Percentiles rank a stretch among this genome's conserved stretches.
Conservation (phyloP, 495 filamentous ascomycete genomes). For the Aspergillus campestris region DNA sequence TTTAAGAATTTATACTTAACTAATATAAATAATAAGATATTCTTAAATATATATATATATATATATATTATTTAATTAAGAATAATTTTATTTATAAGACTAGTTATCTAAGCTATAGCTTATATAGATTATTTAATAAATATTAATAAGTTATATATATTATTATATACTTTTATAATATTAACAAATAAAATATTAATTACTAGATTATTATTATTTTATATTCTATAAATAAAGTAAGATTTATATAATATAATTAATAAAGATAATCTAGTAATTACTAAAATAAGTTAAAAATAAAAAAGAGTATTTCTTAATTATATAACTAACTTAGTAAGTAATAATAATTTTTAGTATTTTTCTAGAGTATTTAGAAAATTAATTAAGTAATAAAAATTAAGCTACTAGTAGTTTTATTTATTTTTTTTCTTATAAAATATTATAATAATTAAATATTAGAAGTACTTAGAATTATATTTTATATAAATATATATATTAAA, state of each 20-base stretch:
- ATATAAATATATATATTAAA: slow-evolving; percentile 15
- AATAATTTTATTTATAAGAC: background rate
- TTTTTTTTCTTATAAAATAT: too few relatives aligned
- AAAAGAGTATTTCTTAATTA: slow-evolving; percentile 10
- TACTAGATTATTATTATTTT: background rate
- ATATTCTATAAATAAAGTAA: slow-evolving; percentile 13
- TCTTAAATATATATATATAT: too few relatives aligned
- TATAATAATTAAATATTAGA: slow-evolving; percentile 17
- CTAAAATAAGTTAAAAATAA: slow-evolving; percentile 18
- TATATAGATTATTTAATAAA: background rate
- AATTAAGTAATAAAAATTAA: slow-evolving; percentile 23
- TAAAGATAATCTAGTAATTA: slow-evolving; percentile 6
- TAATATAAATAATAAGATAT: slow-evolving; percentile 4
- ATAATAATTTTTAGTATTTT: slow-evolving; percentile 23
- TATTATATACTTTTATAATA: too few relatives aligned
- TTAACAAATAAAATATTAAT: too few relatives aligned
- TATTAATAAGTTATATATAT: background rate
- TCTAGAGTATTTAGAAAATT: slow-evolving; percentile 24
- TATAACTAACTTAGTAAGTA: slow-evolving; percentile 12
- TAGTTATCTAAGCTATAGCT: background rate
- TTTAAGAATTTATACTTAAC: too few relatives aligned
- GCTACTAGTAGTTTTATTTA: slow-evolving; percentile 19
- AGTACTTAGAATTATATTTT: slow-evolving; percentile 17
- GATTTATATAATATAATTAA: slow-evolving; percentile 13
- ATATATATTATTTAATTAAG: background rate